Evolutionary conservation across 306 rosid genomes (phyloP), one percentile per base, ranked within the genome.

Genomic region (Gastrolobium villosum): DNA sequence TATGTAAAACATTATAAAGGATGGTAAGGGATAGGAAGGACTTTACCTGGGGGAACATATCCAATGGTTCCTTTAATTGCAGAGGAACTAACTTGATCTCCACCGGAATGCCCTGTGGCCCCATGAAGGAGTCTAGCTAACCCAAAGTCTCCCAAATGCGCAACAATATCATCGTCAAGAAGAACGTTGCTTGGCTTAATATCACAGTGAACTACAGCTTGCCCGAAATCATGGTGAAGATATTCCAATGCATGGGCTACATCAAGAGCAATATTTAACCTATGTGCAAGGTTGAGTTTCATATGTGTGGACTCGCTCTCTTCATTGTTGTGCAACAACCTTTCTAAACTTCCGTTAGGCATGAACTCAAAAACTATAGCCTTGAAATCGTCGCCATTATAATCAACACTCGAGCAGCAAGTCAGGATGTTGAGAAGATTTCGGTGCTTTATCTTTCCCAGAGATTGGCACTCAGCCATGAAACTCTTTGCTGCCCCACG

Each of bases 181-280:
- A 88, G 78, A 62, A 85, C 13, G 5, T 85, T 88, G 60, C 89
- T 83, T 36, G 88, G 91, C 52, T 88, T 88, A 8, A 88, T 11
- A 78, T 88, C 88, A 77, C 80, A 81, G 9, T 86, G 92, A 67
- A 84, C 82, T 41, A 88, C 46, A 20, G 63, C 32, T n/a, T 14
- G 31, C 37, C 62, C 82, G 0, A 30, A 81, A 26, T 70, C 78
- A 76, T 83, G 36, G 61, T 88, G 88, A 72, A 86, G 77, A 65
- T 88, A 84, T 57, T 86, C 79, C 8, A 88, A 36, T 1, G 86
- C 88, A 3, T 70, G 36, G n/a, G 89, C 88, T 9, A 85, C 57
- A 56, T 83, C 89, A 71, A 85, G 70, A 73, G 84, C 87, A 20
- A 85, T 71, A 4, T 81, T 67, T 28, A 88, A 5, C 73, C 65